Base-by-base conservation (phyloP, 345 rosid species). In the Lepidium africanum region DNA sequence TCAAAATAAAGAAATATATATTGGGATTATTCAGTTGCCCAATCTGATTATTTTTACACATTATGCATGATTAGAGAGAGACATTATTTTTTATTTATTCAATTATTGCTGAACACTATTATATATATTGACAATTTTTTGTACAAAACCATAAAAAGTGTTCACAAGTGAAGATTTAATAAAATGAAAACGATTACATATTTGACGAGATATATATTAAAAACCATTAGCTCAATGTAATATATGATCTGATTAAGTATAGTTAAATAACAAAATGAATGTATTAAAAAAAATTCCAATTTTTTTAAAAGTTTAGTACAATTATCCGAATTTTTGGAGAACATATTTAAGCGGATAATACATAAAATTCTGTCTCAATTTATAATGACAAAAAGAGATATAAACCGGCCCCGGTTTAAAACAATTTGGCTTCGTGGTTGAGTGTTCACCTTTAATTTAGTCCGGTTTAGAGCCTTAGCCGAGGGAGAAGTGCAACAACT, bases 381-480 rank as follows among this genome's bases (percentile, higher is more conserved):
- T 25, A 25, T 25, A 21, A 21, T 21, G 23, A 21, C 23, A 21
- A 21, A n/a, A 27, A 1, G 10, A 25, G 30, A 16, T 66, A 7
- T 41, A 0, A 47, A 58, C 59, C 66, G 66, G 50, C 19, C 5
- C 56, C 59, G 67, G 52, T 59, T 33, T 23, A 16, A 57, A 69
- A 40, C 10, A 40, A 65, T 23, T 27, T 1, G 56, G 45, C 8
- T 56, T 56, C 10, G 56, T 57, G 13, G 37, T 21, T 1, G 38
- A 67, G 7, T 27, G 5, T 37, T 45, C 2, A 46, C 38, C 12
- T 23, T 15, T 1, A 13, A 32, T 69, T 15, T 1, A 13, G 33
- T 69, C 69, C 70, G 63, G 76, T 63, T 63, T 15, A 54, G 56
- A 21, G 7, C 0, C 23, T 55, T 27, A 72, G 70, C 52, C 65